Base-by-base conservation (phyloP, 2,329 filamentous ascomycete genomes). In the Epichloe typhina region DNA sequence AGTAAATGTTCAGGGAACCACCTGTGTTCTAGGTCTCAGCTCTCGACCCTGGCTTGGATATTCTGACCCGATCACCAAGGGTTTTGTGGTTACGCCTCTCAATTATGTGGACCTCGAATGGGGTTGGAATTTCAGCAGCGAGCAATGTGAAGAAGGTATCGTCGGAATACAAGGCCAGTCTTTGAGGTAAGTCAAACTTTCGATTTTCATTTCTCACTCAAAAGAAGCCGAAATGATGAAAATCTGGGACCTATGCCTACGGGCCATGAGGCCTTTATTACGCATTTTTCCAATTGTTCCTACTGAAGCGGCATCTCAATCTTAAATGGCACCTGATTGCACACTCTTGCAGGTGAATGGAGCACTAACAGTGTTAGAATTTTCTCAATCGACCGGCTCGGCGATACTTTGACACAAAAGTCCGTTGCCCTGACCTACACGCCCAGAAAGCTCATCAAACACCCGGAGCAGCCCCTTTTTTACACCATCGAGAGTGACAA, bases 21-120 rank as follows among this genome's bases (percentile, higher is more conserved):
- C 85, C 5, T 89, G 89, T 41, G 86, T 97, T 13, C 75, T 99
- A 49, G 91, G 88, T 2, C 76, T 97, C 50, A 96, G 89, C 65
- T 94, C 90, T 15, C 82, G 91, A 51, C 86, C 93, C n/a, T 98
- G 91, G 90, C 75, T 99, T 4, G 91, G 90, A 42, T 97, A 97
- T 64, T 85, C 89, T 0, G 88, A 97, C 60, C 82, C 86, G 2
- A 84, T 90, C 53, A 90, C 86, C 2, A 88, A 87, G 62, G 83
- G 83, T 38, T 95, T 96, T 61, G 88, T 94, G 69, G 83, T 97
- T 58, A 96, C 91, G 1, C 93, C 94, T 0, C 71, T 99, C 33
- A 88, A 87, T 65, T 96, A 95, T 61, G 82, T 84, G 49, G 83
- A 85, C 40, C 78, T 98, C 31, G 89, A 95, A 66, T 96, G 88